Evolutionary conservation across 306 rosid genomes (phyloP), one percentile per base, ranked within the genome.

Genomic region (Begonia loranthoides): DNA sequence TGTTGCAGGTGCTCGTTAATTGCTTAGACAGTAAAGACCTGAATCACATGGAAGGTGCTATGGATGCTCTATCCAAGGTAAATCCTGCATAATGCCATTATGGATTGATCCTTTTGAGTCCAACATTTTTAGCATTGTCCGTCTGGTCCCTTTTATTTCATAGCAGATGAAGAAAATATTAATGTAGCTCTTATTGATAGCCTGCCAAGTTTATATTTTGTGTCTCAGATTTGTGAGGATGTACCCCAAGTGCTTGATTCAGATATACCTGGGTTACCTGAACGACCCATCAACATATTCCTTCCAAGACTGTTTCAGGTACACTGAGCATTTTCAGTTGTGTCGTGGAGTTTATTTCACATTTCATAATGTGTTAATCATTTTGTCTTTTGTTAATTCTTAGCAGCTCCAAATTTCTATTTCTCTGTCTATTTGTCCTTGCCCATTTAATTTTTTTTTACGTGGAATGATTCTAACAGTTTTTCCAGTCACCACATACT

Each of bases 1-100:
- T 92, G 69, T 72, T 92, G 93, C 83, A 92, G 59, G 93, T 86
- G 50, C 96, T 92, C 43, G 94, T 92, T 28, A 87, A 22, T 73
- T 92, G 94, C 64, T 71, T 92, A 67, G 96, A 92, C 64, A 87
- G 96, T 61, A 80, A 68, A 67, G 94, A 92, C 66, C 59, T 79
- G 49, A 86, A 71, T 73, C 99, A 83, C 72, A 83, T 92, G 99
- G 99, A 92, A 81, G 99, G 99, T 52, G 99, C 96, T 45, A 92
- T 92, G 99, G 99, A 92, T 66, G 87, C 96, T 12, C 77, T 92
- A 56, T 92, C 96, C 59, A 92, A 92, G 96, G 99, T 92, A 67
- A 53, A 65, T 45, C 51, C 46, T 41, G 19, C 49, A 13, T 45
- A 52, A 54, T 50, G 5, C 47, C 47, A 43, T 11, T 43, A 43